phyloP scores from a whole-genome alignment of 2,329 filamentous ascomycete species.

The Clarireedia monteithiana region DNA sequence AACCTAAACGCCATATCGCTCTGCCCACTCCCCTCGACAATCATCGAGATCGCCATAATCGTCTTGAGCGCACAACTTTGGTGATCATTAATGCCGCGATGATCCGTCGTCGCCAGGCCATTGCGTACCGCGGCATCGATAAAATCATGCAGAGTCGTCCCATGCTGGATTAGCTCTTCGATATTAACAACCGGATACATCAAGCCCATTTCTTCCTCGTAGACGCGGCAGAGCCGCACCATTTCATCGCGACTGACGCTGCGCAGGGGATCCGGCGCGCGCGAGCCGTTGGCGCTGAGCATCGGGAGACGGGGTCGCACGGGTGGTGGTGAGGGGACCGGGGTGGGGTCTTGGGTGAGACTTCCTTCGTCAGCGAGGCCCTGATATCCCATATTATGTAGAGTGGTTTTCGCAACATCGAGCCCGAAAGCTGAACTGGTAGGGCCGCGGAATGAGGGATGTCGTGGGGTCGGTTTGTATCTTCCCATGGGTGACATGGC shows the following conservation, averaged over 20 bases:
- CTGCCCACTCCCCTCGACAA: constrained; percentile 71
- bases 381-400: constrained; percentile 84
- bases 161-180: constrained; percentile 61
- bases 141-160: constrained; percentile 61
- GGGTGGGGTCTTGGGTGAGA: constrained; percentile 45
- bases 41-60: constrained; percentile 69
- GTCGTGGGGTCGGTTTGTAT: constrained; percentile 19
- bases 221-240: constrained; percentile 66
- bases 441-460: constrained; percentile 69
- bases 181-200: constrained; percentile 88
- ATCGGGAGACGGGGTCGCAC: constrained; percentile 15
- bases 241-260: constrained; percentile 72
- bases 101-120: constrained; percentile 45
- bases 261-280: constrained; percentile 72
- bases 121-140: constrained; percentile 58
- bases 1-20: constrained; percentile 66
- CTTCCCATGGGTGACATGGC: constrained; percentile 19
- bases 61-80: constrained; percentile 71
- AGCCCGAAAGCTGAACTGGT: constrained; percentile 82
- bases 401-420: constrained; percentile 76
- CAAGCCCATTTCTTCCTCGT: constrained; percentile 83
- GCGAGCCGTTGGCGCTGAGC: constrained; percentile 26
- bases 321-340: constrained; percentile 23
- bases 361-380: constrained; percentile 58
- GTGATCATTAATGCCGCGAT: constrained; percentile 45